These are phyloP conservation scores for Populus nigra DNA, from an alignment of 345 rosid species.

Conservation along the genomic window DNA sequence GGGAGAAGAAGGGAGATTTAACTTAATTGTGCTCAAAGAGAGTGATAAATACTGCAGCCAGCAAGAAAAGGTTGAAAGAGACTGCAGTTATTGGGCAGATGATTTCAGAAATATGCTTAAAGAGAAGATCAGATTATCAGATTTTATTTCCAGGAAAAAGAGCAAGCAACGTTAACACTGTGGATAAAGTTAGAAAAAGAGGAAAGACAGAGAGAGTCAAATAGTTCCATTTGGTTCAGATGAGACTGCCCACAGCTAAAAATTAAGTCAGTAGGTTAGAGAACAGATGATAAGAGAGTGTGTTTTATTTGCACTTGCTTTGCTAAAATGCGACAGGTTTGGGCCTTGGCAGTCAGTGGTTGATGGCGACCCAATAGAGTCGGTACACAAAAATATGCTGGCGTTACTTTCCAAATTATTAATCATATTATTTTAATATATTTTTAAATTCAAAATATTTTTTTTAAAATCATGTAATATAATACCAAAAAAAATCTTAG, in stretches of 20 bases:
- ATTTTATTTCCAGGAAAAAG: conserved; percentile 43
- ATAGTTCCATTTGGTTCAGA: conserved; percentile 6
- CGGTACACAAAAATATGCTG: background rate
- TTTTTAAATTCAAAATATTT: too few relatives aligned
- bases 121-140: conserved; percentile 43
- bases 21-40: background rate
- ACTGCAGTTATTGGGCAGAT: conserved; percentile 21
- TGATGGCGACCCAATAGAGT: background rate
- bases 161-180: conserved; percentile 47
- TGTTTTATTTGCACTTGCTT: conserved; percentile 11
- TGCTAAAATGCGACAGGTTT: conserved; percentile 38
- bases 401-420: too few relatives aligned
- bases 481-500: too few relatives aligned
- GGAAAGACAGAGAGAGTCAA: conserved; percentile 20
- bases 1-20: background rate
- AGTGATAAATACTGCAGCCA: conserved; percentile 2
- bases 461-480: too few relatives aligned
- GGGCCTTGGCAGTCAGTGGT: background rate
- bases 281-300: background rate
- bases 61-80: conserved; percentile 21
- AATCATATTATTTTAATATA: too few relatives aligned
- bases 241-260: background rate
- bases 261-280: background rate
- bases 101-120: conserved; percentile 20
- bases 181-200: conserved; percentile 30